Percentiles rank a stretch among this genome's conserved stretches.
Conservation (phyloP, 768 basidiomycete species). For the Collybiopsis confluens region DNA sequence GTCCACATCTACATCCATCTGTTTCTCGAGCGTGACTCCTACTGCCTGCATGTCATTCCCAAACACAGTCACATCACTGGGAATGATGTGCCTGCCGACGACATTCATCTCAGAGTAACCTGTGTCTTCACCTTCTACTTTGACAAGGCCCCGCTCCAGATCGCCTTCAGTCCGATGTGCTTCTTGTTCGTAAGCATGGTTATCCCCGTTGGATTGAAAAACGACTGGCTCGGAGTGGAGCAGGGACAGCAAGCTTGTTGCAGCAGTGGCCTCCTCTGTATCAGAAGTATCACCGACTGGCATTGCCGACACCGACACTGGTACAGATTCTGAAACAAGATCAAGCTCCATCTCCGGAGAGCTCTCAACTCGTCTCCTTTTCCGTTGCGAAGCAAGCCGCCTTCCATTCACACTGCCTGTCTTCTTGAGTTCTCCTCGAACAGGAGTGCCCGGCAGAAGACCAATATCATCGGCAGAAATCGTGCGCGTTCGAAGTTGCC, state of each 20-base stretch:
- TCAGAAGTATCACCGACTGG: not conserved
- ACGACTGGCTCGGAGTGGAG: constrained; percentile 3
- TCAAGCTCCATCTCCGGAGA: not conserved
- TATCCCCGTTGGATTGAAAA: constrained; percentile 4
- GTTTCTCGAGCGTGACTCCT: constrained; percentile 10
- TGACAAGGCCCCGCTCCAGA: not conserved
- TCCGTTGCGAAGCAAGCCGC: not conserved
- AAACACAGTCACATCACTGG: constrained; percentile 55
- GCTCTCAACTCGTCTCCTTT: constrained; percentile 1
- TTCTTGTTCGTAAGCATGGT: not conserved
- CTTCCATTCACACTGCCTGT: not conserved
- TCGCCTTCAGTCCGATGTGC: not conserved
- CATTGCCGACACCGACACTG: not conserved
- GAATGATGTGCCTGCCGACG: constrained; percentile 51
- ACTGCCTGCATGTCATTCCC: constrained; percentile 26
- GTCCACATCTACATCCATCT: constrained; percentile 1
- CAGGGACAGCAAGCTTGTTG: constrained; percentile 5
- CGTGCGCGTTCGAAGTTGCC: not conserved
- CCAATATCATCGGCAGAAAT: not conserved
- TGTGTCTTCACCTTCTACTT: constrained; percentile 16
- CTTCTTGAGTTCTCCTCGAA: not conserved
- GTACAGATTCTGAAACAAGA: not conserved
- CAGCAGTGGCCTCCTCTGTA: constrained; percentile 8
- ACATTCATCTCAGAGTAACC: constrained; percentile 16
- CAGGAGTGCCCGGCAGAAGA: not conserved